Conservation (phyloP, 2,329 filamentous ascomycete genomes). For the Sporothrix phasma region DNA sequence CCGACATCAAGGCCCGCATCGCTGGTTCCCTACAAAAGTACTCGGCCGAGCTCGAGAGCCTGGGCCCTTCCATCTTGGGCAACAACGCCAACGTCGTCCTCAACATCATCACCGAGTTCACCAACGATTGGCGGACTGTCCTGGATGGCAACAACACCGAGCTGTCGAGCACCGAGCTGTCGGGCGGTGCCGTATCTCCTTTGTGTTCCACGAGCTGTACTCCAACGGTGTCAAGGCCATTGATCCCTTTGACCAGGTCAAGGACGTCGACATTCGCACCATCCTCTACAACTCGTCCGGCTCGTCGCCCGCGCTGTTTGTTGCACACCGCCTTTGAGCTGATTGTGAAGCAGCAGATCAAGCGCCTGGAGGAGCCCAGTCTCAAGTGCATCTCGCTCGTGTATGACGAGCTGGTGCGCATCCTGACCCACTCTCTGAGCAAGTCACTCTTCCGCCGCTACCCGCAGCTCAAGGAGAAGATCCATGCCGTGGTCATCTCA, state of each 20-base stretch:
- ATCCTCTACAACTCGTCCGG: constrained; percentile 99
- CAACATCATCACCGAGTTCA: constrained; percentile 98
- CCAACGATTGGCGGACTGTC: constrained; percentile 93
- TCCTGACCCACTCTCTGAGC: constrained; percentile 76
- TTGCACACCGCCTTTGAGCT: constrained; percentile 97
- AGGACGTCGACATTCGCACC: constrained; percentile 93
- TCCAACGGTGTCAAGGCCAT: constrained; percentile 95
- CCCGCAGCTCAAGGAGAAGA: constrained; percentile 91
- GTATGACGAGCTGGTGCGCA: constrained; percentile 94
- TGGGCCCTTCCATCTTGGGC: constrained; percentile 90
- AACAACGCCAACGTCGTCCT: constrained; percentile 95
- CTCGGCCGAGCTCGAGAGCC: constrained; percentile 62
- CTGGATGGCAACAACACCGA: constrained; percentile 95
- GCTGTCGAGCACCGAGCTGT: constrained; percentile 86
- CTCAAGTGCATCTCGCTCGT: constrained; percentile 95
- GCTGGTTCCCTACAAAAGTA: constrained; percentile 93
- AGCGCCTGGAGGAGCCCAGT: constrained; percentile 88
- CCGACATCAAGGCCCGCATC: constrained; percentile 96
- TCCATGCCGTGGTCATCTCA: constrained; percentile 79
- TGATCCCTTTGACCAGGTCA: constrained; percentile 94
- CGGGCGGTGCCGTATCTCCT: constrained; percentile 97
- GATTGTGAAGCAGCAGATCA: constrained; percentile 98
- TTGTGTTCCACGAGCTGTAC: constrained; percentile 98
- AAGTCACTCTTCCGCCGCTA: constrained; percentile 90
- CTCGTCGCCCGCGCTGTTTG: constrained; percentile 90